phyloP scores from a whole-genome alignment of 2,329 filamentous ascomycete species.

The Fusarium ambrosium region DNA sequence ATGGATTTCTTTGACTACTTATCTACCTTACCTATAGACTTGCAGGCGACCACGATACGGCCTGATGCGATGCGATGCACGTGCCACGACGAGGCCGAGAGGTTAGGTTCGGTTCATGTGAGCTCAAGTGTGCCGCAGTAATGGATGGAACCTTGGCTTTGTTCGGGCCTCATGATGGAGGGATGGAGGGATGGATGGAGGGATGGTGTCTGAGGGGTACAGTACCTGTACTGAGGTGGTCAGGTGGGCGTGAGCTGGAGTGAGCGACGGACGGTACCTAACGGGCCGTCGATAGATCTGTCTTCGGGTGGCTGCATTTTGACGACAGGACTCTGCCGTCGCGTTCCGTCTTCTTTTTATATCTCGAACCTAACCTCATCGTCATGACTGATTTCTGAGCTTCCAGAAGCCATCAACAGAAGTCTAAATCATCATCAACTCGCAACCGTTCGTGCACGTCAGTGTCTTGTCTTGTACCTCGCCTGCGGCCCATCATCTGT shows the following conservation, averaged over 20 bases:
- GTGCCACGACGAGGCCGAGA: constrained; percentile 9
- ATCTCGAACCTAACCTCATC: constrained; percentile 1
- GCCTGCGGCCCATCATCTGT: constrained; percentile 1
- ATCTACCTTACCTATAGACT: constrained; percentile 42
- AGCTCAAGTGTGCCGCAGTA: constrained; percentile 11
- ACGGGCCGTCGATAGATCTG: constrained; percentile 16
- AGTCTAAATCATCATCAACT: constrained; percentile 1
- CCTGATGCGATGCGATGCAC: constrained; percentile 14
- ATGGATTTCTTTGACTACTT: constrained; percentile 12
- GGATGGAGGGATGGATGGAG: not conserved
- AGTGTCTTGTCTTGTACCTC: not conserved
- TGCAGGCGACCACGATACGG: constrained; percentile 1
- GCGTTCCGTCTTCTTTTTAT: constrained; percentile 9
- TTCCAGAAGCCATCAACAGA: constrained; percentile 20
- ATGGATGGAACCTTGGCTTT: constrained; percentile 22
- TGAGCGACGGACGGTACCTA: constrained; percentile 8
- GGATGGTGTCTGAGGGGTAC: not conserved
- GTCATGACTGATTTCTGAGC: constrained; percentile 2
- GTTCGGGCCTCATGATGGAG: constrained; percentile 21
- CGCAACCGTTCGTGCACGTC: not conserved
- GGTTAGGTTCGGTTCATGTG: constrained; percentile 20
- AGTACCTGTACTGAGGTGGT: constrained; percentile 20
- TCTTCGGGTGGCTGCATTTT: constrained; percentile 34
- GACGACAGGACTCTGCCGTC: constrained; percentile 15
- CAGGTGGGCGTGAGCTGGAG: constrained; percentile 33